Evolutionary conservation across 257 asterid genomes (phyloP), one percentile per base, ranked within the genome.

Genomic region (Buddleja alternifolia): DNA sequence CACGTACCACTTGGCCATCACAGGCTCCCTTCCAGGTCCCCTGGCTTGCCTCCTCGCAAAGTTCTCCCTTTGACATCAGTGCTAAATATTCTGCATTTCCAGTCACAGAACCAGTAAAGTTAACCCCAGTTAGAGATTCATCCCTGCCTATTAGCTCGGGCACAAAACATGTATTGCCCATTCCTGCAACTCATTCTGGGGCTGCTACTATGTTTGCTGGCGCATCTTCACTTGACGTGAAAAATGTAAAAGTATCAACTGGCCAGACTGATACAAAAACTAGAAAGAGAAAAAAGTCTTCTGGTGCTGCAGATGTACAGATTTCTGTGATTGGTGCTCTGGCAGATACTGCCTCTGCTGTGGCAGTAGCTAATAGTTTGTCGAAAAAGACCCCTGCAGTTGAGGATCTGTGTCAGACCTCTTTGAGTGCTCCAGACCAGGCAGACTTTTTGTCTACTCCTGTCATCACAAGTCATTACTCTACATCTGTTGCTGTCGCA

Each of bases 11-110:
- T 71, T 77, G 90, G 93, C 74, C 79, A 57, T 75, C 89, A 3
- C 99, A 81, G 74, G 68, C 88, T 74, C 83, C 88, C 36, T 84
- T 85, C 73, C 81, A 92, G 15, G 79, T 82, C 56, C 88, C 97
- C 15, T 86, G 96, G 97, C 78, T 85, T 70, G 75, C 93, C 54
- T 82, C 97, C 75, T 79, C 96, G 25, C 96, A 86, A 73, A 74
- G 76, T 78, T 81, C 97, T 66, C 76, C 92, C 7, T 83, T 83
- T 73, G 92, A 87, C 62, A 57, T 78, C 56, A 75, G 82, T 71
- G 60, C 88, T 72, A 90, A 48, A 50, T 73, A 70, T 76, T 77
- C 96, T 47, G 77, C 82, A 19, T 77, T 84, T 73, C 85, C 89
- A 10, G 53, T 69, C 55, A 56, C 87, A 0, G 96, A 87, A 41